Evolutionary conservation across 1,284 basidiomycete genomes (phyloP), one percentile per base, ranked within the genome.

Genomic region (Neonothopanus nambi): DNA sequence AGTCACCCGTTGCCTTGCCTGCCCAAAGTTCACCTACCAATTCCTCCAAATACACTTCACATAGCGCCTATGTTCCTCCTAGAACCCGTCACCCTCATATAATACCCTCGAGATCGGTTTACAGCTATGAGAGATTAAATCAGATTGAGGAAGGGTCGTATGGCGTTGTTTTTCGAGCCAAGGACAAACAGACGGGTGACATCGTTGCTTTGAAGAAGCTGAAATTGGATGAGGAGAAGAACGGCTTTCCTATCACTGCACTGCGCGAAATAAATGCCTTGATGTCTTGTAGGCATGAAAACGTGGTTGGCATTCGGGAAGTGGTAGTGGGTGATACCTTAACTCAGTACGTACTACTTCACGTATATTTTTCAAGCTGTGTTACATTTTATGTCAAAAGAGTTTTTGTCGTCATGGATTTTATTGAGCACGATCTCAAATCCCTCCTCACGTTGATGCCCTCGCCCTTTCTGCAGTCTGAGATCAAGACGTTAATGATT

Each of bases 81-180:
- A 78, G 93, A 53, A 86, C 81, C 2, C 70, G 73, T 3, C 91
- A 96, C 66, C 93, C 92, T 20, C 76, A 85, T 0, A 81, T 96
- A 35, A 68, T 79, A 30, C 84, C 92, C 0, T 95, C 95, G 36
- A 85, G 95, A 18, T 95, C 93, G 3, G 95, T 97, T 3, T 95
- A 94, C 71, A 87, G 80, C 65, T 97, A 96, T 69, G 94, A 97
- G 64, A 78, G 92, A 12, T 78, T 99, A 36, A 99, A 99, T 70
- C 93, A 98, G 63, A 99, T 99, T 64, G 97, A 99, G 72, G 97
- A 99, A 73, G 97, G 97, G 1, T 95, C 95, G 0, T 99, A 99
- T 65, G 97, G 97, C 15, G 86, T 99, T 40, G 97, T 99, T 12
- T 99, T 95, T 63, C 88, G 97, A 18, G 97, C 97, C 6, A 80